Evolutionary conservation across 1,284 basidiomycete species (phyloP), one percentile per base, ranked within the genome.

Genomic region (Sparassis latifolia): DNA sequence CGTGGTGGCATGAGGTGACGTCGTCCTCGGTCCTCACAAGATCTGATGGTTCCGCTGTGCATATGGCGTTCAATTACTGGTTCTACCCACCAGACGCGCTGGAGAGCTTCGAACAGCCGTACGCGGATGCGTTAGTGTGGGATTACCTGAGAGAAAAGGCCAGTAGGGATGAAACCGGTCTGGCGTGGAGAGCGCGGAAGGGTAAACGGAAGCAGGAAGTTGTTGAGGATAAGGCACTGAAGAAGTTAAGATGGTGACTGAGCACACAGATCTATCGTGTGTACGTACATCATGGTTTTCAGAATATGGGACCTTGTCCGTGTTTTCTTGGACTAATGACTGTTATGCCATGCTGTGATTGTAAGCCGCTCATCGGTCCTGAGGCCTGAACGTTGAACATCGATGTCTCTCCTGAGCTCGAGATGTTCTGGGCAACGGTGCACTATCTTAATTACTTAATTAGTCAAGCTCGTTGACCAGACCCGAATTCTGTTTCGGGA

Each of bases 51-150:
- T 49, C 50, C 31, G 42, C 51, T 45, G 55, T 68, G 27, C 65
- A 67, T 42, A 68, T 68, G 66, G 66, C 66, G 33, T 64, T 68
- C 57, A 68, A 68, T 55, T 68, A 66, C 52, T 68, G 66, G 66
- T 67, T 68, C 57, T 68, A 68, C 41, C 66, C 66, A 7, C 65
- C 65, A 7, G 60, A 63, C 40, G 55, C 58, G n/a, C 55, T 60
- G 33, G 60, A 62, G 4, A 55, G 30, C 41, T 67, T 62, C 50
- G 62, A 62, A 10, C 51, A 58, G 45, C 66, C 66, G 31, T 67
- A 66, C 44, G 55, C 52, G 42, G 66, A 67, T 49, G 51, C 56
- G 43, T 46, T 62, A 4, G 60, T 66, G 1, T 67, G 65, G 65
- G 60, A 58, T 3, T 60, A 64, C 51, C 53, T 67, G 33, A 54